Evolutionary conservation across 1,284 basidiomycete genomes (phyloP), one percentile per base, ranked within the genome.

Genomic region (Thelephora terrestris): DNA sequence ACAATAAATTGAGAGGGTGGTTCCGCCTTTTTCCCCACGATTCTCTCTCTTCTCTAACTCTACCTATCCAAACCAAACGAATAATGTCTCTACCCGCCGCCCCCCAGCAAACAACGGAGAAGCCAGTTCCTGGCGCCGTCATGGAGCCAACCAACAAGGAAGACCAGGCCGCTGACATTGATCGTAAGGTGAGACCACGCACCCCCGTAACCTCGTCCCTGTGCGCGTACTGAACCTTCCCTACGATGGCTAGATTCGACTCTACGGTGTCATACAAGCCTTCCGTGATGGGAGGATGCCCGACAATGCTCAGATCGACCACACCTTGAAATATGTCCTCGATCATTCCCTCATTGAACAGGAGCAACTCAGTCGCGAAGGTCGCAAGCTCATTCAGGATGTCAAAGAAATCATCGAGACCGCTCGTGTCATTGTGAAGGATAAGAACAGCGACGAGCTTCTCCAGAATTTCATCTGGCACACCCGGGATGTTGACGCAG

Each of bases 381-480:
- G 91, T 47, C 74, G 75, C 55, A 78, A 77, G 52, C 79, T 97
- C 53, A 69, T 93, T 43, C 70, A 80, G 48, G 91, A 95, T 60
- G 66, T 76, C 16, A 77, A 79, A 38, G 77, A 85, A 45, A 82
- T 91, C 58, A 73, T 91, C 51, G 75, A 79, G 53, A 87, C 86
- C 5, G 70, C 79, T 0, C 76, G 82, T 23, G 59, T 74, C 35
- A 81, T 92, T 49, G 78, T 94, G 18, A 58, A 70, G 46, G 71
- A 85, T 58, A 95, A 95, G 77, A 96, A 96, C 65, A 70, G 74
- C 23, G 92, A 94, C 59, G 91, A 95, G 69, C 74, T 94, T 37
- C 75, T 95, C 64, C 92, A 94, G 64, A 81, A 86, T 55, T 92
- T 92, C 55, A 64, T 91, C 42, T 92, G 79, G 80, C 73, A 81